A percentile compares a stretch with the other conserved stretches of the same genome.
Evolutionary conservation across 1,284 basidiomycete genomes (phyloP).

Genomic region (Mrakiaceae sp.): DNA sequence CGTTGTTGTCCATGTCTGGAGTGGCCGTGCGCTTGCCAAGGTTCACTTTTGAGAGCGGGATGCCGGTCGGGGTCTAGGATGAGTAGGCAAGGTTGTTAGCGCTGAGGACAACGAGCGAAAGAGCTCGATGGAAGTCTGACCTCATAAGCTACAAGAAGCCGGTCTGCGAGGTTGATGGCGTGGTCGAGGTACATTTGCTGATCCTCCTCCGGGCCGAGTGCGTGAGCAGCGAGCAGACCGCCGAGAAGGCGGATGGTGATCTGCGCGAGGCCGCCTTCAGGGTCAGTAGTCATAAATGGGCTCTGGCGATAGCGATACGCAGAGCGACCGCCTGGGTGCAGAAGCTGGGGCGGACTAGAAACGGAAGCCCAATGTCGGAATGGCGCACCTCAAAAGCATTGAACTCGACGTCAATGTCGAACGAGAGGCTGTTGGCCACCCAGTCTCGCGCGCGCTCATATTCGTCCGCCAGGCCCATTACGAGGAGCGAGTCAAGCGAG

Average conservation of each 20-base stretch:
- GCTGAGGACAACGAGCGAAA: no score
- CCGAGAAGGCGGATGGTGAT: constrained; percentile 72
- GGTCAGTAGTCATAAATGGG: constrained; percentile 7
- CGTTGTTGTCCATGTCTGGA: constrained; percentile 51
- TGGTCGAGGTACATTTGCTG: constrained; percentile 54
- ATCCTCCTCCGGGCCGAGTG: constrained; percentile 33
- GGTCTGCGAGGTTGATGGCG: constrained; percentile 68
- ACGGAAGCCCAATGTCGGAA: neutral
- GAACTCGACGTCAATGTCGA: constrained; percentile 67
- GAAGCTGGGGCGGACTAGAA: no score
- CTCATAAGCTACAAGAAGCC: constrained; percentile 74
- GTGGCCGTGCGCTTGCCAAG: constrained; percentile 54
- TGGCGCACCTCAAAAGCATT: constrained; percentile 79
- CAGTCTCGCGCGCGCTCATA: constrained; percentile 66
- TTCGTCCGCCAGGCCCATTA: constrained; percentile 72
- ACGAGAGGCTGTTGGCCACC: constrained; percentile 57
- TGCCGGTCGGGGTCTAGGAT: constrained; percentile 51
- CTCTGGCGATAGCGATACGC: neutral
- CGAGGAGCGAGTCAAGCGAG: constrained; percentile 71
- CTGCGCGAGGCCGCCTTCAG: constrained; percentile 29
- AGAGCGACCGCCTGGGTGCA: no score
- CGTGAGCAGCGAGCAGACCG: constrained; percentile 68
- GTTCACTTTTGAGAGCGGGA: constrained; percentile 72
- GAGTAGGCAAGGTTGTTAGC: no score
- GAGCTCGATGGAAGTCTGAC: no score